Evolutionary conservation across 208 protist genomes (phyloP).

Genomic region (Entamoeba histolytica): DNA sequence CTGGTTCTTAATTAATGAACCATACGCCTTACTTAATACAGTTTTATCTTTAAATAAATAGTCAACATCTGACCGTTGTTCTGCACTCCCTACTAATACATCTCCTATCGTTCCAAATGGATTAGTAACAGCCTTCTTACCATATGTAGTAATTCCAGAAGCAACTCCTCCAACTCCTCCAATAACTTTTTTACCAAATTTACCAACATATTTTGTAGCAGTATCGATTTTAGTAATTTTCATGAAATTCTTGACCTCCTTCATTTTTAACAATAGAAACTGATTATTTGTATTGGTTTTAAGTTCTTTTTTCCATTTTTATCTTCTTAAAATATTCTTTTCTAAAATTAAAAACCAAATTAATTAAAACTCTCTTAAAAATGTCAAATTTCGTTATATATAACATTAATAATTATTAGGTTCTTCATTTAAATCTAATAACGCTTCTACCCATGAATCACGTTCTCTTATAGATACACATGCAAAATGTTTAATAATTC

Average conservation of each 20-base stretch:
- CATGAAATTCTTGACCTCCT: neutral
- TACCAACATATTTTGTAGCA: neutral
- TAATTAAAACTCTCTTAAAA: too few species aligned
- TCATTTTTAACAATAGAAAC: too few species aligned
- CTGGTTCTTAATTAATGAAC: neutral
- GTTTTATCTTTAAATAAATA: neutral
- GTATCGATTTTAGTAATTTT: neutral
- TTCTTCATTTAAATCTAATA: neutral
- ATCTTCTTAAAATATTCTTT: too few species aligned
- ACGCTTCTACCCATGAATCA: neutral
- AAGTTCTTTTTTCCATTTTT: too few species aligned
- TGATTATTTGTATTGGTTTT: too few species aligned
- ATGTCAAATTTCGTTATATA: too few species aligned
- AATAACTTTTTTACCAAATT: neutral
- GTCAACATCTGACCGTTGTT: neutral
- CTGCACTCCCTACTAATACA: neutral
- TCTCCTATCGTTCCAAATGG: neutral
- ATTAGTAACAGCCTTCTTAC: neutral
- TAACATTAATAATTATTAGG: too few species aligned
- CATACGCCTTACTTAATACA: neutral
- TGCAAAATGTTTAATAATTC: neutral
- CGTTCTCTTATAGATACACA: neutral
- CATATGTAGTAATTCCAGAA: too few species aligned
- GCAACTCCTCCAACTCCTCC: neutral
- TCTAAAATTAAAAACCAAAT: too few species aligned